Evolutionary conservation across 169 alveolate species (phyloP), one percentile per base, ranked within the genome.

Genomic region (Eimeria falciformis): DNA sequence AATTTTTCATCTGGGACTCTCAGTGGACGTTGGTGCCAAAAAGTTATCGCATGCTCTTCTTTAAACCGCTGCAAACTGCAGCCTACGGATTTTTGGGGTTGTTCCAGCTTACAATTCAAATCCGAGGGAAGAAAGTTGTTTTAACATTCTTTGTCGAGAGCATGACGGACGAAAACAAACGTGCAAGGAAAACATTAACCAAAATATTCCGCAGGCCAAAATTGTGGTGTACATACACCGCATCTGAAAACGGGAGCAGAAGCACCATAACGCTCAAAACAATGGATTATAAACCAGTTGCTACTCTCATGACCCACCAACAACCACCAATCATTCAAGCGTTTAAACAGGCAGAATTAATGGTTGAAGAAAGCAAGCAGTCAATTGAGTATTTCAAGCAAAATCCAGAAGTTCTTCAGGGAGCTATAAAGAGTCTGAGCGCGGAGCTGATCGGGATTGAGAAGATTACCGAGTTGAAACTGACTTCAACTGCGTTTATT

Each of bases 31-130:
- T 73, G 17, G 83, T 37, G n/a, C 29, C 83, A 3, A 73, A 33
- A 12, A 47, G 43, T 5, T 73, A 73, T 33, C 83, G 83, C 5
- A 73, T 73, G 83, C 56, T 33, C 18, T 73, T 73, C 62, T 73
- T 37, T 17, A 1, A 37, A 43, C 5, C 58, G 11, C 37, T 73
- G 29, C 83, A 73, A 12, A 11, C 83, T 33, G 83, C 83, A 1
- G 43, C 56, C 1, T 73, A 73, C n/a, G 83, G 58, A 50, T 73
- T 73, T 1, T 1, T 40, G 2, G 83, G 83, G 14, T 0, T 17
- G 5, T 56, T 73, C 0, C 33, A 40, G 33, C 33, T 73, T 25
- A 43, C 37, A 4, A 33, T 33, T 2, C 5, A 5, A 27, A 40
- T 73, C 21, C 5, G 27, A 5, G 83, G 62, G 0, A 33, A 43